These are phyloP conservation scores for Rachicladosporium sp. DNA, from an alignment of 2,329 filamentous ascomycete genomes.

Conservation along the genomic window DNA sequence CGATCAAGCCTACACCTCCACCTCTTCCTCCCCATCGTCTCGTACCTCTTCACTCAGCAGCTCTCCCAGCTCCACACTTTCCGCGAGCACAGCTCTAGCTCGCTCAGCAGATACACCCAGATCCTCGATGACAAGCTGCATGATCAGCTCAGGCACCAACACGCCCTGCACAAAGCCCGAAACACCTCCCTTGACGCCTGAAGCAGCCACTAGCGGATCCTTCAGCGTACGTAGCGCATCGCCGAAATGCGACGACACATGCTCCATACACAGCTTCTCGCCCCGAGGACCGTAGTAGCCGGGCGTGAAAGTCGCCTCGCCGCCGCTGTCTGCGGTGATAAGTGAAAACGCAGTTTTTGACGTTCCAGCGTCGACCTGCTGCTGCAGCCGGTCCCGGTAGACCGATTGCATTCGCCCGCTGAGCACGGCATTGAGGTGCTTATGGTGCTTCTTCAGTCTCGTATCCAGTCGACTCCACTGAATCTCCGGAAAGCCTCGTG, in stretches of 20 bases:
- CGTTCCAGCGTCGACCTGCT: constrained; percentile 11
- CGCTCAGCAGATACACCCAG: constrained; percentile 12
- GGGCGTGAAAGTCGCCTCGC: constrained; percentile 1
- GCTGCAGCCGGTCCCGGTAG: constrained; percentile 16
- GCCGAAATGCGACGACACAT: constrained; percentile 20
- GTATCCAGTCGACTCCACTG: constrained; percentile 18
- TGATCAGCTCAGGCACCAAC: constrained; percentile 25
- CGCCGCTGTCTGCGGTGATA: constrained; percentile 1
- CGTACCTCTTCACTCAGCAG: constrained; percentile 21
- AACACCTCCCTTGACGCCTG: constrained; percentile 22
- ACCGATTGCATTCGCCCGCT: constrained; percentile 11
- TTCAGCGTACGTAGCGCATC: constrained; percentile 16
- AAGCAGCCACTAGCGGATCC: constrained; percentile 19
- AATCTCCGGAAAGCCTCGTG: constrained; percentile 22
- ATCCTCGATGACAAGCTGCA: constrained; percentile 24
- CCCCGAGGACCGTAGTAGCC: constrained; percentile 27
- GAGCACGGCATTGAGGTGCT: constrained; percentile 15
- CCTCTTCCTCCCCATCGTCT: constrained; percentile 8
- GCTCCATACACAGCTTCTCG: constrained; percentile 23
- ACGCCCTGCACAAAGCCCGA: constrained; percentile 25
- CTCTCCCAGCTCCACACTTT: constrained; percentile 23
- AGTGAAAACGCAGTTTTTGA: constrained; percentile 10
- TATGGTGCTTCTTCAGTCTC: constrained; percentile 17
- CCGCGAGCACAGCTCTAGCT: constrained; percentile 16
- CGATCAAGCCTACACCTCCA: constrained; percentile 4